phyloP scores from a whole-genome alignment of 331 rosid species.

The Saraca asoca region DNA sequence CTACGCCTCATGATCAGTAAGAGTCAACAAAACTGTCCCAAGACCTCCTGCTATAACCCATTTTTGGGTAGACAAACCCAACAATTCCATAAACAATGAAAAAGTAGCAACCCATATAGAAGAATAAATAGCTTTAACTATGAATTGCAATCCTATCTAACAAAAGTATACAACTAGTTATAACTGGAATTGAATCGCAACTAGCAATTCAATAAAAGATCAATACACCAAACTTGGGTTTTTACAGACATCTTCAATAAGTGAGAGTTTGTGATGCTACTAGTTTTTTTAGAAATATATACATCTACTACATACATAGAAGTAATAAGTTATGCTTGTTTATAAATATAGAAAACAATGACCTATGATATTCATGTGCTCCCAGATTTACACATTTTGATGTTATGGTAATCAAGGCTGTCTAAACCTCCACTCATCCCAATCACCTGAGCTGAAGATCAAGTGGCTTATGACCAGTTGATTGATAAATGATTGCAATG shows the following conservation, averaged over 20 bases:
- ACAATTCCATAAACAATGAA: constrained; percentile 88
- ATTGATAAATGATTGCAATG: too few relatives aligned
- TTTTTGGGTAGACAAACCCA: constrained; percentile 92
- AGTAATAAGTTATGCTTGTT: constrained; percentile 19
- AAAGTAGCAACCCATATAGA: constrained; percentile 92
- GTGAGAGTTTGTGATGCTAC: constrained; percentile 23
- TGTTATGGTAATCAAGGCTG: too few relatives aligned
- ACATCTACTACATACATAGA: background rate
- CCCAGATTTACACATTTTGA: background rate
- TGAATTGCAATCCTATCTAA: constrained; percentile 98
- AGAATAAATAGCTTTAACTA: constrained; percentile 84
- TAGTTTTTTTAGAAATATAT: constrained; percentile 17
- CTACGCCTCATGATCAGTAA: constrained; percentile 91
- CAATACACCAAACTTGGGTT: constrained; percentile 18
- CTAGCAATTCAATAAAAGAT: too few relatives aligned
- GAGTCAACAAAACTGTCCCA: constrained; percentile 93
- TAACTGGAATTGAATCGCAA: too few relatives aligned
- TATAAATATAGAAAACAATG: constrained; percentile 17
- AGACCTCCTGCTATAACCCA: constrained; percentile 99
- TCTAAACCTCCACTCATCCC: too few relatives aligned
- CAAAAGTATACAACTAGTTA: constrained; percentile 32
- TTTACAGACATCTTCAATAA: constrained; percentile 4
- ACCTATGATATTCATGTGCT: constrained; percentile 19
- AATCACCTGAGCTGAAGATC: too few relatives aligned
- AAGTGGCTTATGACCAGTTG: too few relatives aligned